Evolutionary conservation across 257 asterid species (phyloP).

Genomic region (Osmanthus fragrans): DNA sequence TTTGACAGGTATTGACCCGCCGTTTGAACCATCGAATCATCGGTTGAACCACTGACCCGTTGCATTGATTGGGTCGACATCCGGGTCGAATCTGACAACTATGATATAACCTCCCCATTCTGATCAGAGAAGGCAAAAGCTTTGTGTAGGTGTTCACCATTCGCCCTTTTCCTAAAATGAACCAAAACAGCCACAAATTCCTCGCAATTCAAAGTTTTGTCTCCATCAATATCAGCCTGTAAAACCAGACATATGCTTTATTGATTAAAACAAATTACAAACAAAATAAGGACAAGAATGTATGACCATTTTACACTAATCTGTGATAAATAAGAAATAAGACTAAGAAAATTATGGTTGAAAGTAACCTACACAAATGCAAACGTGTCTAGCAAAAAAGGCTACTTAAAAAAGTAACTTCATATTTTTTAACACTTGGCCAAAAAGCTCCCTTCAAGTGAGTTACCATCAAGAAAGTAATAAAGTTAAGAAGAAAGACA

Average conservation of each 20-base stretch:
- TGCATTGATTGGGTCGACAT: too few relatives aligned
- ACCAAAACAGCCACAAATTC: conserved; percentile 79
- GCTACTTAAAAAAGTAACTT: not conserved
- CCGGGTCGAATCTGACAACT: too few relatives aligned
- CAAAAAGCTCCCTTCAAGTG: not conserved
- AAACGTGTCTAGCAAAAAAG: not conserved
- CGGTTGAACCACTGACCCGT: too few relatives aligned
- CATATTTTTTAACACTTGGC: not conserved
- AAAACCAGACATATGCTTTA: conserved; percentile 24
- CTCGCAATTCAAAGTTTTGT: conserved; percentile 61
- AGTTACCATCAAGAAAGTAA: too few relatives aligned
- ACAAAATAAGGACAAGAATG: not conserved
- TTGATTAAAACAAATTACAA: not conserved
- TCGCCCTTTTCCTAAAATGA: conserved; percentile 67
- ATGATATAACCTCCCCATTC: conserved; percentile 55
- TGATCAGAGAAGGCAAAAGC: conserved; percentile 70
- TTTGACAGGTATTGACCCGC: too few relatives aligned
- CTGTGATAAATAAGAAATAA: not conserved
- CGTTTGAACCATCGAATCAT: too few relatives aligned
- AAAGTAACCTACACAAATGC: not conserved
- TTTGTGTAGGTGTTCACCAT: conserved; percentile 74
- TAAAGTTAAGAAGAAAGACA: not conserved
- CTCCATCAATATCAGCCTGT: conserved; percentile 79
- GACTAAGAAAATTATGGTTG: not conserved
- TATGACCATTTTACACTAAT: not conserved